These are phyloP conservation scores for Thyridium curvatum DNA, from an alignment of 2,329 filamentous ascomycete genomes.

Conservation along the genomic window DNA sequence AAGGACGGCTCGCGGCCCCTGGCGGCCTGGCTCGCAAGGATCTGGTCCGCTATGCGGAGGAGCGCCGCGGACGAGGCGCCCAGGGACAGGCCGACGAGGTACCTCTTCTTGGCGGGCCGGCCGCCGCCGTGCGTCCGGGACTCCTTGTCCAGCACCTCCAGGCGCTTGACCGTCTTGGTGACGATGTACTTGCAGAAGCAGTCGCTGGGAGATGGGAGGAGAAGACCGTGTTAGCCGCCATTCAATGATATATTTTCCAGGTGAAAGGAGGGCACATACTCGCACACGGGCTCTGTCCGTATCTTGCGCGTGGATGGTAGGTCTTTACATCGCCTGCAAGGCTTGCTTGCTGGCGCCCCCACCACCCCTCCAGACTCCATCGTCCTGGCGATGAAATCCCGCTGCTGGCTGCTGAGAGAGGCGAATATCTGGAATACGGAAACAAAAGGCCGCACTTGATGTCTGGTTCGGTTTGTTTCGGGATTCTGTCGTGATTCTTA, in stretches of 20 bases:
- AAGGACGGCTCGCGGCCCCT: constrained; percentile 62
- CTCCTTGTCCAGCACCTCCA: constrained; percentile 44
- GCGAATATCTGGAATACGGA: too few species aligned
- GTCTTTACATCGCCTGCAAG: constrained; percentile 52
- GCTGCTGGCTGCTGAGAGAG: too few species aligned
- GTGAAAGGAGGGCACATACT: constrained; percentile 30
- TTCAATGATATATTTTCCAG: too few species aligned
- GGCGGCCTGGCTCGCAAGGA: constrained; percentile 58
- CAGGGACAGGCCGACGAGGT: constrained; percentile 77
- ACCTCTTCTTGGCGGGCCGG: constrained; percentile 32
- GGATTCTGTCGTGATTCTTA: too few species aligned
- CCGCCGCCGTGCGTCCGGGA: constrained; percentile 23
- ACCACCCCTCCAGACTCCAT: too few species aligned
- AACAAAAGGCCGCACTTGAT: too few species aligned
- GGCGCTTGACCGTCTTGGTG: constrained; percentile 73
- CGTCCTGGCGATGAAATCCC: too few species aligned
- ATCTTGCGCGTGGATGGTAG: constrained; percentile 44
- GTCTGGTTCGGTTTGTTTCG: too few species aligned
- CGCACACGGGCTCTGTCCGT: constrained; percentile 54
- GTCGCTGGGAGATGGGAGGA: constrained; percentile 33
- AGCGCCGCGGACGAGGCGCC: constrained; percentile 76
- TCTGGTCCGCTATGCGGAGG: constrained; percentile 67
- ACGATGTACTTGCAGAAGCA: constrained; percentile 77
- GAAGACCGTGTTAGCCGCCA: too few species aligned
- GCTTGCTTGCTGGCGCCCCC: constrained; percentile 11